Base-by-base conservation (phyloP, 139 green algal species). In the Chlamydomonas schloesseri region DNA sequence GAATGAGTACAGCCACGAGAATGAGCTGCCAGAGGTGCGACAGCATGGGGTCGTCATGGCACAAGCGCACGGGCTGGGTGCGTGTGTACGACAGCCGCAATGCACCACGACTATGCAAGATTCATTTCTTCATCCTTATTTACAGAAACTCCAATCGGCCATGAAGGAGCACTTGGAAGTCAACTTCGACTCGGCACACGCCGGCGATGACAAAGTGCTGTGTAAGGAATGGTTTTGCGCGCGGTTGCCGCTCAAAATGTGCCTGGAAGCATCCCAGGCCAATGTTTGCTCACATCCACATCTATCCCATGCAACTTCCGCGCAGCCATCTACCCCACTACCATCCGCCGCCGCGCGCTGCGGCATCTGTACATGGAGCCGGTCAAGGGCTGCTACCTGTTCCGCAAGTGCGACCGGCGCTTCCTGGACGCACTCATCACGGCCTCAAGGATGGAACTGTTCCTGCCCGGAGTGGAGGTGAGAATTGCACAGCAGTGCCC, bases 131-230 rank as follows among this genome's bases (percentile, higher is more conserved):
- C 42, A 5, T 50, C 42, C 6, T 8, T 8, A 29, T 2, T 1
- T 34, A 1, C 78, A 90, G 86, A 62, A n/a, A 3, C 73, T 90
- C 36, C 81, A 88, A 65, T 77, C n/a, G 3, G 86, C 87, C 47
- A 96, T 96, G 94, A 70, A 92, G 42, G 86, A 92, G 36, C 94
- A 97, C 75, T 78, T 97, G 37, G 81, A 91, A 42, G 89, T 97
- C 47, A 91, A 94, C 74, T 96, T 96, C 83, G 87, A 94, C 83
- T 50, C 42, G 6, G 82, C 91, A n/a, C 76, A 95, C 55, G 86
- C 90, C 29, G 81, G 73, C 29, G 94, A 96, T 71, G 92, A 96
- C 67, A 73, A 87, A 21, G 83, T 90, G 75, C 21, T 71, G n/a
- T 24, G 62, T 50, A 50, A 50, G 42, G 5, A 50, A 50, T 50